Evolutionary conservation across 2,329 filamentous ascomycete genomes (phyloP), one percentile per base, ranked within the genome.

Genomic region (Cladosporium sp.): DNA sequence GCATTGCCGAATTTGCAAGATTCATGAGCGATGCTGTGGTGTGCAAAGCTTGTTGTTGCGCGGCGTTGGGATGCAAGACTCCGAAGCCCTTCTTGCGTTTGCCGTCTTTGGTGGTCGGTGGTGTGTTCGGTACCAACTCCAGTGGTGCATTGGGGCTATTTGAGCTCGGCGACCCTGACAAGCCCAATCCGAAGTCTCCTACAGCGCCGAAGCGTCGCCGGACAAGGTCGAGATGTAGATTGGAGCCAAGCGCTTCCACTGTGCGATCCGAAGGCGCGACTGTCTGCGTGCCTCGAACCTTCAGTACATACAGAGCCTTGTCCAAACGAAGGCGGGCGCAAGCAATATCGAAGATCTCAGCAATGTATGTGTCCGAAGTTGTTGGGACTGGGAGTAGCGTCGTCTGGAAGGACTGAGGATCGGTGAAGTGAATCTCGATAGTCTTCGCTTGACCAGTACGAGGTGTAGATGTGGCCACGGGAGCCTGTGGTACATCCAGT

Each of bases 341-440:
- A 2, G 92, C 89, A 70, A 88, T 84, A 74, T 94, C 91, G 61
- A 94, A 87, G 32, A 95, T 87, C 76, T 95, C 91, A 52, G 90
- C 91, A 54, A 95, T 86, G 75, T 93, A 95, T 34, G 89, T 94
- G 71, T 94, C 91, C 0, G 90, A 92, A 0, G 90, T 93, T 55
- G 92, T 91, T 68, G 91, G 88, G 21, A 93, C 80, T 1, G 88
- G 89, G 28, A 92, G 85, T 80, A 88, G 87, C 73, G 90, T 89
- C 0, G 80, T 80, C n/a, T 90, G 89, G 57, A 91, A 87, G 1
- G 74, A 75, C 10, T 90, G 85, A 6, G 87, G 83, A 74, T 93
- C 90, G 0, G 88, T 85, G 70, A 92, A 91, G 75, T 92, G 89
- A 59, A 94, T 86, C 15, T 86, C 87, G 55, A 94, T 78, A 3